Conservation (phyloP, 2,329 filamentous ascomycete genomes). For the Onygenales sp. region DNA sequence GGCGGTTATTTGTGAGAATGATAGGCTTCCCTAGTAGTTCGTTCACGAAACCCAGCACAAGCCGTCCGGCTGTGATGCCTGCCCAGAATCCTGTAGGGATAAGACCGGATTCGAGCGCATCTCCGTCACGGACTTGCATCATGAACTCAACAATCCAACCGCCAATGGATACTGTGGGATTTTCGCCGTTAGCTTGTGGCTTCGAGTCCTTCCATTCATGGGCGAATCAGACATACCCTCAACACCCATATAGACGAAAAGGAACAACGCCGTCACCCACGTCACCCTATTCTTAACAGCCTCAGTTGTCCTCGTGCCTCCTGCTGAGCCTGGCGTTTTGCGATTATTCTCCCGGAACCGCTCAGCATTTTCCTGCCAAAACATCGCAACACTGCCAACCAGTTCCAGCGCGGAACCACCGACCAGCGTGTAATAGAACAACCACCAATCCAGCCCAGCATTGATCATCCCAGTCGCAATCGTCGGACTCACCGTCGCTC, state of each 20-base stretch:
- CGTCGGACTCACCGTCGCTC: constrained; percentile 55
- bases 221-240: constrained; percentile 42
- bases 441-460: constrained; percentile 52
- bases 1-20: not conserved
- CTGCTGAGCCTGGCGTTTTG: constrained; percentile 17
- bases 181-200: not conserved
- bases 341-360: constrained; percentile 36
- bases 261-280: constrained; percentile 61
- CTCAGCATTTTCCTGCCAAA: constrained; percentile 51
- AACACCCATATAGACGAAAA: constrained; percentile 67
- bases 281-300: constrained; percentile 39
- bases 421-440: constrained; percentile 65
- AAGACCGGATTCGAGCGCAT: constrained; percentile 61
- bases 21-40: constrained; percentile 20
- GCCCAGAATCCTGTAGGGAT: constrained; percentile 74
- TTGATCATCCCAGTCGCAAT: constrained; percentile 63
- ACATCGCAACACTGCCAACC: constrained; percentile 40
- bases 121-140: constrained; percentile 60
- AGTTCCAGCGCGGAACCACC: constrained; percentile 47
- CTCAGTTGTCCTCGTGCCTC: constrained; percentile 6
- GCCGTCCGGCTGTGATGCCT: constrained; percentile 63
- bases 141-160: constrained; percentile 82
- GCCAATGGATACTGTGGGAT: constrained; percentile 41
- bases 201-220: not conserved
- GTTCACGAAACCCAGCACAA: constrained; percentile 65